Percentiles rank a stretch among this genome's conserved stretches.
Evolutionary conservation across 352 stramenopile species (phyloP).

Genomic region (Pythium aristosporum): DNA sequence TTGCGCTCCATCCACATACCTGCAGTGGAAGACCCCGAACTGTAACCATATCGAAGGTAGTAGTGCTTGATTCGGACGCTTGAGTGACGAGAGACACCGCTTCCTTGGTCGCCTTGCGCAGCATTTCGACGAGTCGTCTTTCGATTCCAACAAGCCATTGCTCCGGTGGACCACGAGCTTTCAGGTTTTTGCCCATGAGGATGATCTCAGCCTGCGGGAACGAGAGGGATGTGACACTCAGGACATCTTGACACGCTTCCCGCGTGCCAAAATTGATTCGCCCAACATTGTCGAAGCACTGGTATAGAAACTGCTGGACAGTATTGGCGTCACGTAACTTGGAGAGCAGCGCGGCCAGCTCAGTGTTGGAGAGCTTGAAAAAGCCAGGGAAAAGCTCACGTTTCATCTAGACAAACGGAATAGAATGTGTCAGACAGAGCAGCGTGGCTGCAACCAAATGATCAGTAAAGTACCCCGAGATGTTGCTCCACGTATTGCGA

Average conservation of each 20-base stretch:
- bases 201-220: slow-evolving; percentile 48
- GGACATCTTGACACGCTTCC: slow-evolving; percentile 63
- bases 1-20: slow-evolving; percentile 5
- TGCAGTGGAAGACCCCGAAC: slow-evolving; percentile 21
- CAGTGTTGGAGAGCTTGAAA: slow-evolving; percentile 61
- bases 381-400: slow-evolving; percentile 59
- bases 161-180: slow-evolving; percentile 63
- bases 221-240: slow-evolving; percentile 37
- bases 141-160: slow-evolving; percentile 66
- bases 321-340: slow-evolving; percentile 42
- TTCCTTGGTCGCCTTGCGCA: slow-evolving; percentile 56
- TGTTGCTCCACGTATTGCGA: slow-evolving; percentile 51
- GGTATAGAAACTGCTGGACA: slow-evolving; percentile 57
- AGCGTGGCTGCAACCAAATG: not conserved
- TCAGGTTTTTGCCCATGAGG: slow-evolving; percentile 69
- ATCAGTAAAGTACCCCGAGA: slow-evolving; percentile 33
- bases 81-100: slow-evolving; percentile 21
- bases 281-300: slow-evolving; percentile 72
- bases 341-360: slow-evolving; percentile 53
- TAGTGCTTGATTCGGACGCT: not conserved
- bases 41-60: slow-evolving; percentile 4
- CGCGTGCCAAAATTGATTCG: slow-evolving; percentile 55
- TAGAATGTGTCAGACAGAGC: not conserved
- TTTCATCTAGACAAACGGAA: slow-evolving; percentile 32
- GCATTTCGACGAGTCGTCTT: slow-evolving; percentile 53